Base-by-base conservation (phyloP, 192 early-diverging fungal genomes). In the Lobosporangium transversale region DNA sequence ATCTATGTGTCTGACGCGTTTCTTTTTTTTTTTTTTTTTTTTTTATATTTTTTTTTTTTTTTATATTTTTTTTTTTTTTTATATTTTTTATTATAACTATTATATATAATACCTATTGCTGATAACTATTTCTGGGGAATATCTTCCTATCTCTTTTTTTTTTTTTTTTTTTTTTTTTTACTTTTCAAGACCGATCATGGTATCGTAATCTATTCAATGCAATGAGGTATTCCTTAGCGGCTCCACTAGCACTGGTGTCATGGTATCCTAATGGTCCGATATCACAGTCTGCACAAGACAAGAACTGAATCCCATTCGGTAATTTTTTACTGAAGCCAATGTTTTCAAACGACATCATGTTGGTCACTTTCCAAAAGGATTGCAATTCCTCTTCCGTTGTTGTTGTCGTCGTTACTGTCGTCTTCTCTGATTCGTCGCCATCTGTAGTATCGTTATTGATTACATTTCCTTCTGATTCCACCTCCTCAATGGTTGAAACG, bases 271-370 rank as follows among this genome's bases (percentile, higher is more conserved):
- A 40, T 2, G 92, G 92, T 3, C 86, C 88, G 47, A 86, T 58
- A 78, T 94, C 90, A 67, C 92, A 94, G 58, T 91, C 89, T 21
- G 92, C 89, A 56, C 92, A 94, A 3, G 87, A 89, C 14, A 94
- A 67, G 66, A 86, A 92, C 63, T 91, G 90, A 31, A 81, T 61
- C 14, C 83, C 85, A 20, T 76, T 80, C 3, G 78, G 57, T 1
- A 87, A 59, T 15, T 79, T 82, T 31, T 89, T 88, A 14, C 88
- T 88, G 59, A 94, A 88, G 21, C 89, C 90, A 56, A 91, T 82
- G 69, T 94, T 94, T 48, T 94, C 92, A 74, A 93, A 93, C 11
- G 86, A 80, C 86, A 93, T 88, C 84, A 93, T 85, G 37, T 91
- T 79, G 2, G 58, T 37, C 24, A 93, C 65, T 53, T 64, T 57